Evolutionary conservation across 2,329 filamentous ascomycete genomes (phyloP).

Genomic region (Paraphaeosphaeria minitans): DNA sequence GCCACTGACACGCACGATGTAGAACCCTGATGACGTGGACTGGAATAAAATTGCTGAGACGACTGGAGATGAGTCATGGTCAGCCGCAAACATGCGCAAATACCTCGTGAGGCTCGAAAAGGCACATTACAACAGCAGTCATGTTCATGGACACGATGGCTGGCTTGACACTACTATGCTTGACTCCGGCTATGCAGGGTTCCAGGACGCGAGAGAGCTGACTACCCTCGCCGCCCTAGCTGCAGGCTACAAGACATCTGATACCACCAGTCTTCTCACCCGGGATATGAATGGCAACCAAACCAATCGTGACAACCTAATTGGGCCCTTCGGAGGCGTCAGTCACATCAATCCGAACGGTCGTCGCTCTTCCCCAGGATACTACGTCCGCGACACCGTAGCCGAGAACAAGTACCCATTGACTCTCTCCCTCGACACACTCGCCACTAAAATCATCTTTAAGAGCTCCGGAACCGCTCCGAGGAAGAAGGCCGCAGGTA

Average conservation of each 20-base stretch:
- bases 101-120: constrained; percentile 60
- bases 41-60: constrained; percentile 60
- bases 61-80: constrained; percentile 62
- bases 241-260: constrained; percentile 40
- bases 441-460: constrained; percentile 52
- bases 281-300: constrained; percentile 42
- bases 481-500: constrained; percentile 45
- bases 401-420: constrained; percentile 46
- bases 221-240: constrained; percentile 55
- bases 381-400: constrained; percentile 55
- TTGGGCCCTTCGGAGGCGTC: constrained; percentile 38
- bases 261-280: constrained; percentile 19
- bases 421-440: constrained; percentile 43
- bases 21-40: constrained; percentile 60
- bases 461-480: constrained; percentile 24
- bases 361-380: constrained; percentile 32
- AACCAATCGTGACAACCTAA: constrained; percentile 49
- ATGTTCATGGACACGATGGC: constrained; percentile 58
- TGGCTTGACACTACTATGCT: constrained; percentile 58
- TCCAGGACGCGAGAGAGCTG: constrained; percentile 57
- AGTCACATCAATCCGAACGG: constrained; percentile 32
- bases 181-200: constrained; percentile 55
- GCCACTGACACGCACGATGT: constrained; percentile 43
- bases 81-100: constrained; percentile 59
- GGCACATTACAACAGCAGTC: constrained; percentile 51